These are phyloP conservation scores for Candida nitratophila DNA, from an alignment of 805 yeast genomes.

Conservation along the genomic window DNA sequence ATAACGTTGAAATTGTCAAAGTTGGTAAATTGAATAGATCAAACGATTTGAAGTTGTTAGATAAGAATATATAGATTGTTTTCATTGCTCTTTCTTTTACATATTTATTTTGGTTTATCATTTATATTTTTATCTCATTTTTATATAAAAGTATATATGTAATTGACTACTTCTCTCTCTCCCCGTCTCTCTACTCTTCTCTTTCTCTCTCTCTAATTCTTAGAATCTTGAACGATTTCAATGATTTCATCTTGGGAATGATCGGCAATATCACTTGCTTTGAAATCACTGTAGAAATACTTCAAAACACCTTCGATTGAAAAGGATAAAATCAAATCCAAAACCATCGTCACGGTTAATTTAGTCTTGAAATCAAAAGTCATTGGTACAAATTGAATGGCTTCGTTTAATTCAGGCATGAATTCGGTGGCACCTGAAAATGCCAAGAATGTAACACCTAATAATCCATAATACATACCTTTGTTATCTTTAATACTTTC, in stretches of 20 bases:
- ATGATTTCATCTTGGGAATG: constrained; percentile 19
- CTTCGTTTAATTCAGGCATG: constrained; percentile 88
- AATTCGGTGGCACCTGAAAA: constrained; percentile 91
- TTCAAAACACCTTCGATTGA: constrained; percentile 76
- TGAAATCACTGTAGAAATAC: constrained; percentile 79
- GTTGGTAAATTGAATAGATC: constrained; percentile 12
- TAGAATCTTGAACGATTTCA: neutral
- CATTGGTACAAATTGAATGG: constrained; percentile 91
- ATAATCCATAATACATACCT: constrained; percentile 94
- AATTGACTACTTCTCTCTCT: too few relatives aligned
- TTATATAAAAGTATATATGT: too few relatives aligned
- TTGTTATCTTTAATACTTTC: constrained; percentile 84
- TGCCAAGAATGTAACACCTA: constrained; percentile 87
- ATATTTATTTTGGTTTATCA: neutral
- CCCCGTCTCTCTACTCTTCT: too few relatives aligned
- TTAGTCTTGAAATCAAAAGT: constrained; percentile 60
- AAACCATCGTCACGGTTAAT: constrained; percentile 62
- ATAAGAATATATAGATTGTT: neutral
- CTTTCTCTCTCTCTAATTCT: too few relatives aligned
- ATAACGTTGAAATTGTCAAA: constrained; percentile 12
- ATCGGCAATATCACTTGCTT: constrained; percentile 84
- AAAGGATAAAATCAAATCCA: constrained; percentile 76
- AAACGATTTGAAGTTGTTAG: constrained; percentile 8
- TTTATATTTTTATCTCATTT: neutral
- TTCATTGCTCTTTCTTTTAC: neutral